Evolutionary conservation across 2,329 filamentous ascomycete genomes (phyloP), one percentile per base, ranked within the genome.

Genomic region (Penicillium sp.): DNA sequence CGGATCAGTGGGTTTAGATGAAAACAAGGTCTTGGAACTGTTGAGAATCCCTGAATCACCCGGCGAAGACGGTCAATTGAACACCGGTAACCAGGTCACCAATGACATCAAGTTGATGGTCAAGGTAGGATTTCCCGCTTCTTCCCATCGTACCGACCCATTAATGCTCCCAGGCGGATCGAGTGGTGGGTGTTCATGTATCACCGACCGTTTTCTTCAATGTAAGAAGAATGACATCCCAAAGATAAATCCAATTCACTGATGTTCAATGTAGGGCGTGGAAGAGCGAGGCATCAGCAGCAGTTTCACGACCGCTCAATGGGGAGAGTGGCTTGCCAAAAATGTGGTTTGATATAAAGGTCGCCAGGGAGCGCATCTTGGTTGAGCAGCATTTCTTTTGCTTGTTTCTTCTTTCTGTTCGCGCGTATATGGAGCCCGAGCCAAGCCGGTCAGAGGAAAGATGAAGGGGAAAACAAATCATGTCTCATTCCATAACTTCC

Each of bases 181-280:
- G 93, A 41, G 74, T 94, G 61, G 82, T 89, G 8, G 88, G 92
- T 12, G 84, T 96, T 41, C 93, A 97, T 76, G 90, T 96, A 38
- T 93, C 90, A 39, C 93, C 93, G 1, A 96, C 92, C 0, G 90
- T 93, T 18, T 79, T 95, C 45, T 92, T 95, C 70, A 85, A 97
- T 72, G 91, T 72, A 59, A 65, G 69, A 56, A 24, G 45, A 26
- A 41, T 45, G 36, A 45, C 31, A 24, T 16, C 16, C 43, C 36
- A 41, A 49, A 45, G n/a, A 49, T 24, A 9, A 23, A 10, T 21
- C 18, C n/a, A 38, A 48, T 48, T 33, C 50, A 56, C 60, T 69
- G 60, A 71, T 57, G 56, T 53, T 43, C 57, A 45, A 47, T 54
- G 45, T 55, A 76, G 74, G 75, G 92, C 0, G 83, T 95, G 23